phyloP scores from a whole-genome alignment of 75 land plant genomes.

The Cupressus sempervirens region DNA sequence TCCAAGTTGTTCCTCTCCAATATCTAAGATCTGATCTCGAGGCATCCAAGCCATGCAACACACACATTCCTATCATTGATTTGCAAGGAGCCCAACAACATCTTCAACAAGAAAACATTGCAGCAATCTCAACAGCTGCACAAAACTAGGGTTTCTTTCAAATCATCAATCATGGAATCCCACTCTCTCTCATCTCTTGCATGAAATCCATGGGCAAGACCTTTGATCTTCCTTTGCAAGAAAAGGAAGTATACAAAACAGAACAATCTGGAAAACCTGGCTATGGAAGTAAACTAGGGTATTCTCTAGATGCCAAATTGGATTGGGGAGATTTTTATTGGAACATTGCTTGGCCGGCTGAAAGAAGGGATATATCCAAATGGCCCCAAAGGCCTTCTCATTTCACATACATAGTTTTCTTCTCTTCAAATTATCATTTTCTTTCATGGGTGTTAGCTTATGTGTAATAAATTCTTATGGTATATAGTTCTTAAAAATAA shows the following conservation, averaged over 20 bases:
- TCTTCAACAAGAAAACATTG: neutral
- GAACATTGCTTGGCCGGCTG: neutral
- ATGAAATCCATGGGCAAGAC: neutral
- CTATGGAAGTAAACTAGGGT: neutral
- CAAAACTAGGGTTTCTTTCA: slow-evolving; percentile 3
- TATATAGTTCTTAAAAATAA: too few species aligned
- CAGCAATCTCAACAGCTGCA: neutral
- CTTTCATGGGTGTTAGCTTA: too few species aligned
- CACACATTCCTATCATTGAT: neutral
- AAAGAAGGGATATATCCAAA: neutral
- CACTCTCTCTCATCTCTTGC: neutral
- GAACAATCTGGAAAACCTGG: neutral
- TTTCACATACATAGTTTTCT: neutral
- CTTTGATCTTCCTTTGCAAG: neutral
- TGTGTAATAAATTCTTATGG: too few species aligned
- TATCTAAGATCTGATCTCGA: neutral
- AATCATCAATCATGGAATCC: neutral
- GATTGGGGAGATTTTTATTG: neutral
- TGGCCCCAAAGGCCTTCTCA: neutral
- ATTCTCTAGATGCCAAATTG: neutral
- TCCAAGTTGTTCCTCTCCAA: neutral
- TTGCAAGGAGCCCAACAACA: neutral
- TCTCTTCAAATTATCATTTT: too few species aligned
- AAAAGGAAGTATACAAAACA: neutral
- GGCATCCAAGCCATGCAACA: too few species aligned